Evolutionary conservation across 768 basidiomycete species (phyloP), one percentile per base, ranked within the genome.

Genomic region (Leccinum truebloodii): DNA sequence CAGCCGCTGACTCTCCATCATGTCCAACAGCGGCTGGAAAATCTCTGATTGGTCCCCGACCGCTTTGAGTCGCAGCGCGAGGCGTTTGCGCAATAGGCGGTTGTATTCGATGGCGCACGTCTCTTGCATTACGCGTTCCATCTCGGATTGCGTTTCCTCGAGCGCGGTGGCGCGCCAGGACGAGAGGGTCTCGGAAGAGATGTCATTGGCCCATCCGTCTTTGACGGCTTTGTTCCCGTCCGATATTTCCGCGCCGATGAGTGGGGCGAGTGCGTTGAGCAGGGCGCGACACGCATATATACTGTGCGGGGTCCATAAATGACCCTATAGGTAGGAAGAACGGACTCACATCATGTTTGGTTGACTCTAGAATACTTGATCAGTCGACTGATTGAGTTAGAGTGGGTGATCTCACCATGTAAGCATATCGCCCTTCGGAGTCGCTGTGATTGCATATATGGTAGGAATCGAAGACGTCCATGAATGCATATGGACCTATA

Each of bases 401-500:
- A 12, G 24, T 59, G 35, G 9, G 55, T 26, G 22, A 37, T 58
- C 75, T 52, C 57, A 82, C 81, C 67, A 77, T 77, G 76, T 92
- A 95, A 2, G 90, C 81, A 66, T 94, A 95, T 49, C 92, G 81
- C 16, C 90, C 90, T 58, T 79, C 80, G 52, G 84, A 83, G 67
- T 97, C 94, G 1, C 85, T 85, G 72, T 95, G 94, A 66, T 95
- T 98, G 78, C 95, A 98, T 57, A 98, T 88, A 66, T 97, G 95
- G 55, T 79, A 76, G 0, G 85, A 71, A 64, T 96, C 88, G 66
- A 90, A 98, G 4, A 94, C 85, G 69, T 98, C 95, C 95, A 96
- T 97, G 76, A 94, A 95, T 0, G 93, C 91, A 64, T 89, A 97
- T 32, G 95, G 95, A 8, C 92, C 93, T 88, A 63, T 46, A 48